These are phyloP conservation scores for Vaccinium darrowii DNA, from an alignment of 148 eudicot genomes.

Conservation along the genomic window DNA sequence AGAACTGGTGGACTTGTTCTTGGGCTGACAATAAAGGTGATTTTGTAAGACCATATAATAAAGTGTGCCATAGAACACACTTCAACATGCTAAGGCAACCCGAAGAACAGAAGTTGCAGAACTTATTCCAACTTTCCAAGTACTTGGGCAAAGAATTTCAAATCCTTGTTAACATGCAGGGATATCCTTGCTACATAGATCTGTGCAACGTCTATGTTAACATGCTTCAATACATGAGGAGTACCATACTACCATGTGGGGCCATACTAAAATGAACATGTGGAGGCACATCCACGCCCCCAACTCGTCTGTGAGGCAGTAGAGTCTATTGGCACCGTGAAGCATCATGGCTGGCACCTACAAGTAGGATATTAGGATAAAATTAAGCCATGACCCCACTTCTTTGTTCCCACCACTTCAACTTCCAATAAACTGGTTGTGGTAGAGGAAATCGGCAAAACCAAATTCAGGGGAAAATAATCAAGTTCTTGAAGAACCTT, in stretches of 20 bases:
- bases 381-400: neutral
- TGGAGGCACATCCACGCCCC: neutral
- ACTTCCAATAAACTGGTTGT: neutral
- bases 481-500: neutral
- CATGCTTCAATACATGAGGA: neutral
- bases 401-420: neutral
- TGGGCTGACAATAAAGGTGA: neutral
- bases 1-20: neutral
- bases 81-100: neutral
- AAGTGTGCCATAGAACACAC: neutral
- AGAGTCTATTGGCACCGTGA: neutral
- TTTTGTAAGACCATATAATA: neutral
- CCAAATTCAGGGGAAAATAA: neutral
- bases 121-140: neutral
- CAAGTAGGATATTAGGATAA: neutral
- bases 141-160: neutral
- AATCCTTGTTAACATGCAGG: neutral
- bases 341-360: neutral
- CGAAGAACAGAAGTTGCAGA: neutral
- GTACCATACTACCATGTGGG: neutral
- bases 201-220: neutral
- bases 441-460: neutral
- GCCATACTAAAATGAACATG: neutral
- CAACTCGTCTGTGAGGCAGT: neutral
- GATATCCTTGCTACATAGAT: constrained; percentile 2